phyloP scores from a whole-genome alignment of 345 rosid species.

The Lagerstroemia speciosa region DNA sequence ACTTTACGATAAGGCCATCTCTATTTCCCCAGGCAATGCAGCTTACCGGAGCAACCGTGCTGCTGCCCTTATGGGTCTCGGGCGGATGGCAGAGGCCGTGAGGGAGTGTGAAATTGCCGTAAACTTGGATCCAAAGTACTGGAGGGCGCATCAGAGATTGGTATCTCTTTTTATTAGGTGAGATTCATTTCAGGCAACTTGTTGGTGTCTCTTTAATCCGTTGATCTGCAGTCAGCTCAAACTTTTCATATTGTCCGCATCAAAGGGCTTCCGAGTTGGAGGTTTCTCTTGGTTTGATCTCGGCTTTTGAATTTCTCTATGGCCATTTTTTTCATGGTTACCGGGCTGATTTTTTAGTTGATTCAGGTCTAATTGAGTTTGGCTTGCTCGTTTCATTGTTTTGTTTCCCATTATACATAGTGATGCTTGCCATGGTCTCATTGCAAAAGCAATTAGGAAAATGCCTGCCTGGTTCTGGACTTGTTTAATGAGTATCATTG shows the following conservation, averaged over 20 bases:
- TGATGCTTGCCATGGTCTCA: not conserved
- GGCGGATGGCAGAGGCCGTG: slow-evolving; percentile 67
- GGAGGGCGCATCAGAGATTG: slow-evolving; percentile 76
- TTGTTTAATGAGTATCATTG: slow-evolving; percentile 3
- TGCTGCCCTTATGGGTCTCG: slow-evolving; percentile 58
- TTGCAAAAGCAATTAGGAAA: not conserved
- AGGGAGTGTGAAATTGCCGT: slow-evolving; percentile 77
- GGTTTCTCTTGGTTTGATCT: not conserved
- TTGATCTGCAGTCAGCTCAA: not conserved
- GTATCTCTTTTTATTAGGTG: slow-evolving; percentile 57
- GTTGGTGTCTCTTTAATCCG: not conserved
- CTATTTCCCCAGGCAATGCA: slow-evolving; percentile 55
- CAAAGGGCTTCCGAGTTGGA: not conserved
- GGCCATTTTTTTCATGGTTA: not conserved
- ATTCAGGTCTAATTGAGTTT: not conserved
- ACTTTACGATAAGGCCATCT: slow-evolving; percentile 73
- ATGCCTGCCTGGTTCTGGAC: not conserved
- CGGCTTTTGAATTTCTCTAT: not conserved
- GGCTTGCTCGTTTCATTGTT: not conserved
- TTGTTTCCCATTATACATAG: not conserved
- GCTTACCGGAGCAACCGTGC: slow-evolving; percentile 75
- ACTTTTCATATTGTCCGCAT: not conserved
- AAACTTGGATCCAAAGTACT: slow-evolving; percentile 60
- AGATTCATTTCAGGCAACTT: not conserved
- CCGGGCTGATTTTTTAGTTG: not conserved